Evolutionary conservation across 2,329 filamentous ascomycete species (phyloP).

Genomic region (Pyrenophora graminea): DNA sequence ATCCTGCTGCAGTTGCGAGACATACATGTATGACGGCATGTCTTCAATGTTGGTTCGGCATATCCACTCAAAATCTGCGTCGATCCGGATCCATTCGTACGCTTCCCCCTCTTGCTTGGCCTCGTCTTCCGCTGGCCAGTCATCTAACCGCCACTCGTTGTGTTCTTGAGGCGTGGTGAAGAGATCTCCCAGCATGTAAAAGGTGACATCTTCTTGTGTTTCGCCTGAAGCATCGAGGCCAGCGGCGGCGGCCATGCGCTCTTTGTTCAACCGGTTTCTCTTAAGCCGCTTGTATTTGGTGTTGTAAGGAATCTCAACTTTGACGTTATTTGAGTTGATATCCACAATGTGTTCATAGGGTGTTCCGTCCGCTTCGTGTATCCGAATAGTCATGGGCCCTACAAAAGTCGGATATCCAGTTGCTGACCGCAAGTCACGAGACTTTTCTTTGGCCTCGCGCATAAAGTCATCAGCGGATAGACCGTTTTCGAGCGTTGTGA

Average conservation of each 20-base stretch:
- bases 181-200: conserved; percentile 92
- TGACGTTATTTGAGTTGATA: conserved; percentile 82
- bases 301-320: conserved; percentile 96
- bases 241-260: conserved; percentile 68
- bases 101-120: conserved; percentile 92
- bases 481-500: conserved; percentile 31
- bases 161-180: conserved; percentile 82
- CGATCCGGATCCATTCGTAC: conserved; percentile 98
- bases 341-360: conserved; percentile 98
- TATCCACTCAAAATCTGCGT: conserved; percentile 98
- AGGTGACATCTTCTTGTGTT: conserved; percentile 73
- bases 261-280: conserved; percentile 79
- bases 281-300: conserved; percentile 99
- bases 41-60: conserved; percentile 74
- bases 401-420: conserved; percentile 81
- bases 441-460: conserved; percentile 80
- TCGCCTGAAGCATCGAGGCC: conserved; percentile 67
- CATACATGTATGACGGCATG: conserved; percentile 96
- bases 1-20: conserved; percentile 96
- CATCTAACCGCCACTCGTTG: conserved; percentile 78
- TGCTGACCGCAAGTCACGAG: conserved; percentile 69
- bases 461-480: conserved; percentile 78
- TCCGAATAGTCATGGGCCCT: conserved; percentile 95
- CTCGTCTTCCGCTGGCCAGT: conserved; percentile 90
- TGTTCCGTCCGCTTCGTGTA: conserved; percentile 96